Percentiles rank a stretch among this genome's conserved stretches.
Evolutionary conservation across 768 basidiomycete species (phyloP).

Genomic region (Pholiota microspora): DNA sequence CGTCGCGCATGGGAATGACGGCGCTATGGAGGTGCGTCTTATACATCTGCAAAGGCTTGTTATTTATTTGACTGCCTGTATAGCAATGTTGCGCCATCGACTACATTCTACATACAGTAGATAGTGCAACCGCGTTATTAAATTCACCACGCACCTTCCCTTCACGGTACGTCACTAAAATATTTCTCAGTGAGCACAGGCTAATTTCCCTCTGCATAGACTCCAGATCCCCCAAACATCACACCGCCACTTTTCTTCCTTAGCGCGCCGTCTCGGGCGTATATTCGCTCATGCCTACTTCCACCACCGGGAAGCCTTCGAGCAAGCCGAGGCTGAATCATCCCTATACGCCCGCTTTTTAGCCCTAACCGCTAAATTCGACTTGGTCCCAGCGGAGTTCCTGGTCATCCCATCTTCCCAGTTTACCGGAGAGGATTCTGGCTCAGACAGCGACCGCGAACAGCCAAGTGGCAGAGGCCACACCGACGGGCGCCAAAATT

Average conservation of each 20-base stretch:
- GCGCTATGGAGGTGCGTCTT: slow-evolving; percentile 73
- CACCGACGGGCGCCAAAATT: slow-evolving; percentile 5
- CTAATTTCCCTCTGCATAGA: slow-evolving; percentile 33
- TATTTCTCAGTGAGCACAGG: not conserved
- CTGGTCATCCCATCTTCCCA: slow-evolving; percentile 66
- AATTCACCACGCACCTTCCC: slow-evolving; percentile 92
- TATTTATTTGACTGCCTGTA: not conserved
- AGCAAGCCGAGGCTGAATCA: slow-evolving; percentile 88
- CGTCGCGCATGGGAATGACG: slow-evolving; percentile 89
- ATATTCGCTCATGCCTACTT: slow-evolving; percentile 98
- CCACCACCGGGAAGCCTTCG: slow-evolving; percentile 90
- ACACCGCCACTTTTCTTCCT: slow-evolving; percentile 83
- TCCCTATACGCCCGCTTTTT: slow-evolving; percentile 90
- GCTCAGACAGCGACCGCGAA: slow-evolving; percentile 14
- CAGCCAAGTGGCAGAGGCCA: slow-evolving; percentile 28
- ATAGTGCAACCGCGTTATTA: slow-evolving; percentile 88
- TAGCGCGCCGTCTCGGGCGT: slow-evolving; percentile 87
- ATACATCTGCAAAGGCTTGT: not conserved
- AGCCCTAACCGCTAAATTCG: slow-evolving; percentile 75
- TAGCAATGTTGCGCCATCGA: slow-evolving; percentile 97
- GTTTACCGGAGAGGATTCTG: slow-evolving; percentile 21
- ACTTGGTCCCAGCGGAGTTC: slow-evolving; percentile 80
- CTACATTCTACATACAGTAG: slow-evolving; percentile 90
- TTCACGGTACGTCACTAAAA: slow-evolving; percentile 57
- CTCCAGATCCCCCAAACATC: slow-evolving; percentile 81